Percentiles rank a stretch among this genome's conserved stretches.
phyloP scores from a whole-genome alignment of 2,329 filamentous ascomycete species.

The Dendrostoma leiphaemia region DNA sequence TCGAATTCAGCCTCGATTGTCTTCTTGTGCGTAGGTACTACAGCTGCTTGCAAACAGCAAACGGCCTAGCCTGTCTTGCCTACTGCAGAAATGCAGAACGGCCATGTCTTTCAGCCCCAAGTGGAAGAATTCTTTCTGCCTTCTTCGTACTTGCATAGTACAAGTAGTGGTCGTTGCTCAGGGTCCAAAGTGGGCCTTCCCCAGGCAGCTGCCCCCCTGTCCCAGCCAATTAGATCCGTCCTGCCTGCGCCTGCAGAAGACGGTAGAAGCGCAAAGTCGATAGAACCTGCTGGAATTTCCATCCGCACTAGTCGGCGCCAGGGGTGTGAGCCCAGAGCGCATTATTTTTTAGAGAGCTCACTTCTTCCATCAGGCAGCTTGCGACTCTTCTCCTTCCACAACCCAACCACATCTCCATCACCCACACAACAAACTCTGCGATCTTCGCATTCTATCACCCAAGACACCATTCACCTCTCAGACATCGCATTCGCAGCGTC shows the following conservation, averaged over 20 bases:
- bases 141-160: too few species aligned
- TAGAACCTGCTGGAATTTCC: conserved; percentile 20
- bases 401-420: conserved; percentile 1
- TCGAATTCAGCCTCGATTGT: not conserved
- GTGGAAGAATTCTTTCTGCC: not conserved
- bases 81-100: too few species aligned
- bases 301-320: conserved; percentile 8
- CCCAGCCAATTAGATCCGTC: conserved; percentile 8
- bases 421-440: not conserved
- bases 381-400: conserved; percentile 2
- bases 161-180: conserved; percentile 7
- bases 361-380: conserved; percentile 2
- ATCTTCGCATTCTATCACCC: conserved; percentile 4
- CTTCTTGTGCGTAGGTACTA: not conserved
- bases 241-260: conserved; percentile 1
- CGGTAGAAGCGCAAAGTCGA: conserved; percentile 13
- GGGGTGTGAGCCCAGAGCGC: conserved; percentile 9
- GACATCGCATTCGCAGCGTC: conserved; percentile 11
- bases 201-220: conserved; percentile 9
- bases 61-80: not conserved
- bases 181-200: conserved; percentile 9
- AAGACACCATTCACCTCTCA: conserved; percentile 7
- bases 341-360: conserved; percentile 18
- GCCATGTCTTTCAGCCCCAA: not conserved
- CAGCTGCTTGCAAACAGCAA: too few species aligned